phyloP scores from a whole-genome alignment of 1,284 basidiomycete species.

The Bjerkandera adusta region DNA sequence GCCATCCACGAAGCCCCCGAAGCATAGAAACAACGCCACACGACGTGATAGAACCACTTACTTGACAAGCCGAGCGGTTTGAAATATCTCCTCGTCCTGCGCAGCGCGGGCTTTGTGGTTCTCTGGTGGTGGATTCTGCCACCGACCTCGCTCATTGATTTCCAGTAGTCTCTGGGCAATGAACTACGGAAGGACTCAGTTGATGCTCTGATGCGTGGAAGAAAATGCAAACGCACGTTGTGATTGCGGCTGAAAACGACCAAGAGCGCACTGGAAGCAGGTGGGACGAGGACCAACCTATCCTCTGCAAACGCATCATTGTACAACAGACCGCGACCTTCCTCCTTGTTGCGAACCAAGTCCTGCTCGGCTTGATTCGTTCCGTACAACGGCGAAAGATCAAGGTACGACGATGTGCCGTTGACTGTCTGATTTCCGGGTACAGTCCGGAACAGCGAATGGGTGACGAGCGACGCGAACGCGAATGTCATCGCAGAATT shows the following conservation, averaged over 20 bases:
- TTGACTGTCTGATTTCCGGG: slow-evolving; percentile 54
- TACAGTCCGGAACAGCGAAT: slow-evolving; percentile 67
- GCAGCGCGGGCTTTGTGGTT: slow-evolving; percentile 30
- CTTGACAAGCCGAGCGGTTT: slow-evolving; percentile 72
- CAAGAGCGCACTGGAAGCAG: slow-evolving; percentile 61
- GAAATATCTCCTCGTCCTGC: slow-evolving; percentile 74
- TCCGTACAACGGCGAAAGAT: slow-evolving; percentile 73
- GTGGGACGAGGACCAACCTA: slow-evolving; percentile 47
- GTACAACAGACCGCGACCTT: slow-evolving; percentile 15
- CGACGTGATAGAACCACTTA: slow-evolving; percentile 42
- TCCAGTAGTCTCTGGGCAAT: slow-evolving; percentile 65
- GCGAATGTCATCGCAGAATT: slow-evolving; percentile 72
- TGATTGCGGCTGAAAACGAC: slow-evolving; percentile 70
- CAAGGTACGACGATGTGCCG: slow-evolving; percentile 69
- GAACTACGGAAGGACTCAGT: slow-evolving; percentile 39
- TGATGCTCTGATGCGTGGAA: neutral
- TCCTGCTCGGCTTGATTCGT: slow-evolving; percentile 26
- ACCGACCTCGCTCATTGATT: slow-evolving; percentile 61
- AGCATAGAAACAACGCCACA: no score
- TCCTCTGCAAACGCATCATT: slow-evolving; percentile 19
- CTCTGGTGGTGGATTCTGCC: slow-evolving; percentile 30
- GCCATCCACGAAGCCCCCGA: neutral
- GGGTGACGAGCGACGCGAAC: slow-evolving; percentile 74
- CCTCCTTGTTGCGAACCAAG: slow-evolving; percentile 16
- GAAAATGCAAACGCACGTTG: slow-evolving; percentile 43